Base-by-base conservation (phyloP, 1,139 yeast genomes). In the Citeromyces siamensis region DNA sequence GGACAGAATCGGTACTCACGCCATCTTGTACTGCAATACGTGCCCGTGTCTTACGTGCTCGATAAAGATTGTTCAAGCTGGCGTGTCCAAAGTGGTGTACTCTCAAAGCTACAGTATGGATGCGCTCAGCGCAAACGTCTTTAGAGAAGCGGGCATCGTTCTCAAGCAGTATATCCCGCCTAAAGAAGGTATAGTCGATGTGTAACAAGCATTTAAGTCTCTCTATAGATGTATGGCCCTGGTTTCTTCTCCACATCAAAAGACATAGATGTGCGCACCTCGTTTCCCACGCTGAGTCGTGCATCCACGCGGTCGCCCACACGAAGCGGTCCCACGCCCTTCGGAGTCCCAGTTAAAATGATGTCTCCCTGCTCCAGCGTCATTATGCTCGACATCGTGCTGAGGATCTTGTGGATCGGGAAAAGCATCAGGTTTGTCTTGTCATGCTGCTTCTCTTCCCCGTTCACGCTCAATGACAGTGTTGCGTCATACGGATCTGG, bases 31-130 rank as follows among this genome's bases (percentile, higher is more conserved):
- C 56, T 93, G 98, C 58, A 90, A 90, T 54, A 90, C 98, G 0
- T 90, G 97, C 51, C 99, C 99, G 0, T 93, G 99, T 53, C 63
- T 90, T 42, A 93, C 98, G 0, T 90, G 99, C 55, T 77, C 95
- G 5, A 85, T 90, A 35, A 90, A 90, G 58, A 88, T 90, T 38
- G 95, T 86, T 7, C 99, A 90, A 57, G 70, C 83, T 46, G 98
- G 98, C 1, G 78, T 90, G 36, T 66, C 64, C 22, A 95, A 88
- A 54, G 97, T 90, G n/a, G 94, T 90, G 3, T 90, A 86, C 52
- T 84, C 94, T 3, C 94, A 83, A 56, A 74, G 86, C 42, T 90
- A 90, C 53, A 78, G 90, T 35, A 90, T 90, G 97, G 98, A 90
- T 52, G 69, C 62, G 8, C 64, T 69, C 19, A 77, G 93, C 27